Percentiles rank a stretch among this genome's conserved stretches.
Conservation (phyloP, 257 asterid genomes). For the Phtheirospermum japonicum region DNA sequence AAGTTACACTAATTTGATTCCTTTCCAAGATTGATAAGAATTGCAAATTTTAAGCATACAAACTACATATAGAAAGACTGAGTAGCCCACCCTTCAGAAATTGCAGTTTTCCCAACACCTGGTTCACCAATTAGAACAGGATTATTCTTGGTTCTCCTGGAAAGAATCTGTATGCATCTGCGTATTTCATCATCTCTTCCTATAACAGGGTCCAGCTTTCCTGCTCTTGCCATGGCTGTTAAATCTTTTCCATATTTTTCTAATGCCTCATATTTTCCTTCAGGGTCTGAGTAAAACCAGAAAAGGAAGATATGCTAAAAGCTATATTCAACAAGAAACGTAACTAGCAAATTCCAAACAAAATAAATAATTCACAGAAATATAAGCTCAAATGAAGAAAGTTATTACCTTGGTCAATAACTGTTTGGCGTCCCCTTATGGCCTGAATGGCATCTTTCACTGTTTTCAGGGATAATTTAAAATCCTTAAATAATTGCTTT, state of each 20-base stretch:
- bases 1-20: background rate
- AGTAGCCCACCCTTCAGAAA: conserved; percentile 85
- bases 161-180: conserved; percentile 94
- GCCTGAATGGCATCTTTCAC: conserved; percentile 75
- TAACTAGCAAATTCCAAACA: background rate
- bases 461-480: conserved; percentile 53
- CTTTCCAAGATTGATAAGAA: conserved; percentile 15
- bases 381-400: conserved; percentile 5
- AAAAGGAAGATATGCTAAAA: conserved; percentile 9
- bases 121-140: conserved; percentile 98
- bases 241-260: conserved; percentile 96
- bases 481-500: conserved; percentile 69
- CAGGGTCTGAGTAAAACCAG: conserved; percentile 65
- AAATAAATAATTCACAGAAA: background rate
- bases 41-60: background rate
- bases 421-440: conserved; percentile 87
- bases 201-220: conserved; percentile 96
- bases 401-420: conserved; percentile 80
- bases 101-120: conserved; percentile 96
- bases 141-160: conserved; percentile 93
- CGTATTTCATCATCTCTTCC: conserved; percentile 98
- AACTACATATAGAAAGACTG: background rate
- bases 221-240: conserved; percentile 94
- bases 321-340: background rate
- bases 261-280: conserved; percentile 86